Base-by-base conservation (phyloP, 2,329 filamentous ascomycete species). In the Colletotrichum sp. region DNA sequence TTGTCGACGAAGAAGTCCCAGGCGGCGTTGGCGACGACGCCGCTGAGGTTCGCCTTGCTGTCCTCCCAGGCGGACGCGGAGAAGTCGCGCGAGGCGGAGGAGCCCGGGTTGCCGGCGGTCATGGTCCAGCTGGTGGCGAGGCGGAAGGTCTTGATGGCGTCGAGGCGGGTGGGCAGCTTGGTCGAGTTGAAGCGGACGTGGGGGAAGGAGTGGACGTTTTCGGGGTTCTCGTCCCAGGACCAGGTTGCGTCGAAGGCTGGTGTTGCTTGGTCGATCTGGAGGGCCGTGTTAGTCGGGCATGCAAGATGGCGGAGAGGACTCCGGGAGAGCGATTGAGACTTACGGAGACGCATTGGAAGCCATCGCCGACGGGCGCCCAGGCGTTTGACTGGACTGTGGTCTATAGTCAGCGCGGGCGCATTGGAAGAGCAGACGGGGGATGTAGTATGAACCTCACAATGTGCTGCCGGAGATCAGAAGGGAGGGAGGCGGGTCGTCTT, bases 1-100 rank as follows among this genome's bases (percentile, higher is more conserved):
- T 69, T 79, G 78, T 83, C 82, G 30, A 79, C 79, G 75, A 84
- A 84, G 49, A 84, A 77, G 75, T 84, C 82, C 76, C 83, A 84
- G 10, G 82, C 82, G 32, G 82, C 81, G 65, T 84, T 84, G 55
- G 81, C 79, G 18, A 77, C 78, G 24, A 79, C 78, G 32, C 76
- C 78, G 13, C 73, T 71, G 44, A 84, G 78, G 67, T 79, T 81
- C 36, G 30, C 68, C 36, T 73, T 69, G 75, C 55, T 83, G 76
- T 30, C 82, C 34, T n/a, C 71, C 77, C n/a, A 78, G 74, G 76
- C 60, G 64, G 44, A 52, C 26, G 72, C 52, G 64, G 57, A n/a
- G 63, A 79, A 78, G 77, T 76, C 65, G 57, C 78, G 52, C 69
- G 78, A 76, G 69, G 79, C 77, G 59, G 64, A 76, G 39, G 59